These are phyloP conservation scores for Ceratocystis huliohia DNA, from an alignment of 2,329 filamentous ascomycete genomes.

Conservation along the genomic window DNA sequence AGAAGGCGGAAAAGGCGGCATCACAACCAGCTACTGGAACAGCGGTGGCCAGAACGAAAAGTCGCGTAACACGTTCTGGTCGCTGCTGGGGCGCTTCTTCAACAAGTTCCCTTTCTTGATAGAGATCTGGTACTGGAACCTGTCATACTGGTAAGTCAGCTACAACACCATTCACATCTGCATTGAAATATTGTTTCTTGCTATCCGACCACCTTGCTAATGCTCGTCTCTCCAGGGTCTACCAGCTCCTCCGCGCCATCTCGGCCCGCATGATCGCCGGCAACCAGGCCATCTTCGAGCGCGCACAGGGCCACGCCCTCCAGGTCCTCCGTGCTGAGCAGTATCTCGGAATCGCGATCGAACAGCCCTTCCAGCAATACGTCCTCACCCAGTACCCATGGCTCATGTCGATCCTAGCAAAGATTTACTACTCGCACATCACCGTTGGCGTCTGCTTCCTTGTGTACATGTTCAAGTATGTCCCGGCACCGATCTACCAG, in stretches of 20 bases:
- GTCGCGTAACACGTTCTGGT: slow-evolving; percentile 21
- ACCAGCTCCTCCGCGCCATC: slow-evolving; percentile 34
- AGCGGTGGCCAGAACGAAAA: slow-evolving; percentile 12
- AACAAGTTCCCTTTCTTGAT: slow-evolving; percentile 27
- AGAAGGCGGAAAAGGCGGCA: slow-evolving; percentile 13
- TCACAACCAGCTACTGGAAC: slow-evolving; percentile 17
- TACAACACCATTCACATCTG: neutral
- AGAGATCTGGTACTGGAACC: slow-evolving; percentile 31
- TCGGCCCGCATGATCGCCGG: slow-evolving; percentile 32
- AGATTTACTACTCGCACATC: slow-evolving; percentile 37
- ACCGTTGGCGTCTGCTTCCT: slow-evolving; percentile 35
- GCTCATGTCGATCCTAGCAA: slow-evolving; percentile 32
- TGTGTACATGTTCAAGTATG: slow-evolving; percentile 36
- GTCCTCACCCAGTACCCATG: slow-evolving; percentile 29
- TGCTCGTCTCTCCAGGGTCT: slow-evolving; percentile 27
- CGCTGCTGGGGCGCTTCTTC: slow-evolving; percentile 26
- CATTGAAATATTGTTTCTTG: neutral
- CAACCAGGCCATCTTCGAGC: slow-evolving; percentile 30
- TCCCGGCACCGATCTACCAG: slow-evolving; percentile 31
- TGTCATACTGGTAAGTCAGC: slow-evolving; percentile 28
- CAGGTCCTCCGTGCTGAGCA: slow-evolving; percentile 31
- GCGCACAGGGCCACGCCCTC: slow-evolving; percentile 31
- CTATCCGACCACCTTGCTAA: neutral
- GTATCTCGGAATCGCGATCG: slow-evolving; percentile 30
- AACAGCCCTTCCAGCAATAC: slow-evolving; percentile 31